Percentiles rank a stretch among this genome's conserved stretches.
Evolutionary conservation across 1,284 basidiomycete species (phyloP).

Genomic region (Ustilago sp.): DNA sequence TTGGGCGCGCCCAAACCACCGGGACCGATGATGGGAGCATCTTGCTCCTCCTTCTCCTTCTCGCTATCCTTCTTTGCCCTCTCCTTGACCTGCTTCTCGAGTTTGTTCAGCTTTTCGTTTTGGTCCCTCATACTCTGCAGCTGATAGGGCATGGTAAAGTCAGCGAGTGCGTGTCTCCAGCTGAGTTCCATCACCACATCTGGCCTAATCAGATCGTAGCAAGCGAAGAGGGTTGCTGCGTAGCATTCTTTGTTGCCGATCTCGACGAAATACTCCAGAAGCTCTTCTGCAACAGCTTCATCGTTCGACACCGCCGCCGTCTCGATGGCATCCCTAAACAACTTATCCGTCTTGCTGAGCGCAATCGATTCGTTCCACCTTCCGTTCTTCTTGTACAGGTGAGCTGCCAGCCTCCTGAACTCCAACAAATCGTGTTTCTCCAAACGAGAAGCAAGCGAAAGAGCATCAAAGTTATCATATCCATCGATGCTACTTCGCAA

Average conservation of each 20-base stretch:
- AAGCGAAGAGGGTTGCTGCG: constrained; percentile 86
- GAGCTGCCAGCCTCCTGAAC: constrained; percentile 88
- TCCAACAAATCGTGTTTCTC: constrained; percentile 93
- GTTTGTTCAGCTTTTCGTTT: constrained; percentile 67
- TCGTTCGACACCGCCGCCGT: constrained; percentile 86
- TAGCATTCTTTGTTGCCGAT: constrained; percentile 99
- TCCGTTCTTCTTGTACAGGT: constrained; percentile 95
- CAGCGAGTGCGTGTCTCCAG: constrained; percentile 93
- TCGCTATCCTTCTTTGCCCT: constrained; percentile 78
- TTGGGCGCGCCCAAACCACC: constrained; percentile 52
- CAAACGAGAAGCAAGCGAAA: constrained; percentile 84
- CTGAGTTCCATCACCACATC: constrained; percentile 94
- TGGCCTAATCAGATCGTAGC: constrained; percentile 89
- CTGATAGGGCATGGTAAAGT: constrained; percentile 95
- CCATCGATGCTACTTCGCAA: constrained; percentile 95
- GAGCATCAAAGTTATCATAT: constrained; percentile 97
- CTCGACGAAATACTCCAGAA: constrained; percentile 85
- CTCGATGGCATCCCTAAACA: constrained; percentile 95
- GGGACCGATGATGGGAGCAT: constrained; percentile 52
- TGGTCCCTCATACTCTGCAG: constrained; percentile 79
- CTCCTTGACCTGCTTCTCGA: constrained; percentile 87
- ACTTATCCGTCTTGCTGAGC: constrained; percentile 92
- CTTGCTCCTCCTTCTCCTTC: constrained; percentile 82
- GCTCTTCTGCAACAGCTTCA: constrained; percentile 89
- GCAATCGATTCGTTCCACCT: constrained; percentile 95